These are phyloP conservation scores for Phytophthora europaea DNA, from an alignment of 352 stramenopile species.

Conservation along the genomic window DNA sequence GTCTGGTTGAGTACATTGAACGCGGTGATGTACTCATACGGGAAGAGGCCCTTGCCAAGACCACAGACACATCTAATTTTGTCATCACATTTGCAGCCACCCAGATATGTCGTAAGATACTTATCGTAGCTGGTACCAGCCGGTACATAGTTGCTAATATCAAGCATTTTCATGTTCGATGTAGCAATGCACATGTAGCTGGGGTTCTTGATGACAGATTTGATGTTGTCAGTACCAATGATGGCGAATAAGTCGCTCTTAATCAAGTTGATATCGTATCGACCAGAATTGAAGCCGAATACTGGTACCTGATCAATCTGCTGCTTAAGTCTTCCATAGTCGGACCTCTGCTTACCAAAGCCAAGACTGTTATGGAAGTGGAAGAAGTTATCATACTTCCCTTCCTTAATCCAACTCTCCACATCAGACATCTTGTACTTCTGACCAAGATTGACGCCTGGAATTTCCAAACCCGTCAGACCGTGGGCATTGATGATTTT, in stretches of 20 bases:
- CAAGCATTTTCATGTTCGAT: constrained; percentile 10
- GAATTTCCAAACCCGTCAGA: constrained; percentile 16
- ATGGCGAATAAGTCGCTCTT: constrained; percentile 42
- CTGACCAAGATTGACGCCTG: background rate
- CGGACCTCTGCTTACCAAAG: background rate
- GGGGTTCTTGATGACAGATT: constrained; percentile 40
- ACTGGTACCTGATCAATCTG: constrained; percentile 15
- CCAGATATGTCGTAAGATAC: constrained; percentile 35
- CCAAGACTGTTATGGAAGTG: background rate
- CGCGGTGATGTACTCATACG: background rate
- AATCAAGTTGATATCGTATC: constrained; percentile 39
- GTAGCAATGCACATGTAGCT: constrained; percentile 22
- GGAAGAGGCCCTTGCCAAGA: background rate
- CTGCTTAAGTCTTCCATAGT: background rate
- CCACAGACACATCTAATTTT: constrained; percentile 43
- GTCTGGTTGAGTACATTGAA: background rate
- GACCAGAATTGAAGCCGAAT: constrained; percentile 21
- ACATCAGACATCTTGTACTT: constrained; percentile 8
- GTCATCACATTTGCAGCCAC: constrained; percentile 40
- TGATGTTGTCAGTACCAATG: constrained; percentile 17
- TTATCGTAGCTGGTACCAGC: constrained; percentile 18
- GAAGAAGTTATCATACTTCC: constrained; percentile 7
- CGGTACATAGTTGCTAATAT: constrained; percentile 13
- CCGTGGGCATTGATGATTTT: constrained; percentile 10
- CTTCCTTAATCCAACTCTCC: constrained; percentile 3